Percentiles rank a stretch among this genome's conserved stretches.
Evolutionary conservation across 306 rosid genomes (phyloP).

Genomic region (Cotoneaster glaucophyllus): DNA sequence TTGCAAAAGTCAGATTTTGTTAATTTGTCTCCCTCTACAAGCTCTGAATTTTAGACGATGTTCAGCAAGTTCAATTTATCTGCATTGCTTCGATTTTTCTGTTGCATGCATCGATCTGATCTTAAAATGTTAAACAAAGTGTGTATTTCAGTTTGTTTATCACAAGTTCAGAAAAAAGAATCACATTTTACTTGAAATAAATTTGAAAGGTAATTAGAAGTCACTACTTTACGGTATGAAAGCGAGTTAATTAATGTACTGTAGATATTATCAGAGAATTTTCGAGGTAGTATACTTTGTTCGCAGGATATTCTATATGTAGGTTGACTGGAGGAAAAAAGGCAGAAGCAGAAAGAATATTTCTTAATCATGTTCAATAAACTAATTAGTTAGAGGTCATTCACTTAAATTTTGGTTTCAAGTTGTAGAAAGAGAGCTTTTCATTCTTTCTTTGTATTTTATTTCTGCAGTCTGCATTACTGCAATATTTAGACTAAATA

Average conservation of each 20-base stretch:
- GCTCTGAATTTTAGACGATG: neutral
- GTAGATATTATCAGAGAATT: neutral
- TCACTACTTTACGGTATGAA: neutral
- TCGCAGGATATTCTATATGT: conserved; percentile 2
- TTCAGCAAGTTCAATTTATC: neutral
- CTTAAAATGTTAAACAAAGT: neutral
- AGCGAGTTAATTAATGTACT: neutral
- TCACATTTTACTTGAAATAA: neutral
- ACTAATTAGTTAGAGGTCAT: neutral
- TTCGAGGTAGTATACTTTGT: neutral
- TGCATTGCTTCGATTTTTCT: neutral
- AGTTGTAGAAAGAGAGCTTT: neutral
- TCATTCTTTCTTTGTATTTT: neutral
- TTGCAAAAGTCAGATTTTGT: conserved; percentile 14
- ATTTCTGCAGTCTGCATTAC: neutral
- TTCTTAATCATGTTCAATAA: too few relatives aligned
- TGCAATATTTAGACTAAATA: neutral
- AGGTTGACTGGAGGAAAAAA: neutral
- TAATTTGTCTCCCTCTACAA: conserved; percentile 7
- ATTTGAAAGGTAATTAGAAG: neutral
- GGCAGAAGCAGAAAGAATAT: neutral
- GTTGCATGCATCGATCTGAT: neutral
- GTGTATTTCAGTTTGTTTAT: neutral
- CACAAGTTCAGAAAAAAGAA: neutral
- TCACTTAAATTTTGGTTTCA: conserved; percentile 9